phyloP scores from a whole-genome alignment of 768 basidiomycete genomes.

The Leccinum imitatum region DNA sequence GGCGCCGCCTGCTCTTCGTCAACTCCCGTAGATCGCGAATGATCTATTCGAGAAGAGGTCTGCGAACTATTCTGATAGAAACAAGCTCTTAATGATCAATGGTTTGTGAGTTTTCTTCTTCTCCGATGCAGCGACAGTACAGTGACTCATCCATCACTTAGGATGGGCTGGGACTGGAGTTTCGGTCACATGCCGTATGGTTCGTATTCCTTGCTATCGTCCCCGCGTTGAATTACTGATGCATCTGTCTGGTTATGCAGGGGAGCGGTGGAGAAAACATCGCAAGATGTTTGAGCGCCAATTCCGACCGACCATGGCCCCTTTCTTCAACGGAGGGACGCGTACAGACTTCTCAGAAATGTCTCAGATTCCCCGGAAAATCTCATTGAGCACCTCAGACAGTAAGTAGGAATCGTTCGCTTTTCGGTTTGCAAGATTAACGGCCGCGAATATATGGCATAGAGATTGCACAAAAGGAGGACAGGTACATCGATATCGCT shows the following conservation, averaged over 20 bases:
- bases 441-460: slow-evolving; percentile 43
- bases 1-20: slow-evolving; percentile 47
- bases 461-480: slow-evolving; percentile 39
- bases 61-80: slow-evolving; percentile 56
- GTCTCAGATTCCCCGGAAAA: slow-evolving; percentile 44
- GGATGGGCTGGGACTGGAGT: slow-evolving; percentile 49
- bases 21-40: slow-evolving; percentile 45
- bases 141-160: slow-evolving; percentile 26
- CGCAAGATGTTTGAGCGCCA: slow-evolving; percentile 53
- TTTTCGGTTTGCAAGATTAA: background rate
- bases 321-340: slow-evolving; percentile 41
- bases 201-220: slow-evolving; percentile 18
- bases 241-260: slow-evolving; percentile 24
- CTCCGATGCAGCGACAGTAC: background rate
- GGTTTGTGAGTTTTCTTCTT: slow-evolving; percentile 38
- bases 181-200: slow-evolving; percentile 49
- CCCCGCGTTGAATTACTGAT: background rate
- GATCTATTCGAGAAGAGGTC: slow-evolving; percentile 60
- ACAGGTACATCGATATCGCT: slow-evolving; percentile 50
- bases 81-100: slow-evolving; percentile 47
- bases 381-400: slow-evolving; percentile 47
- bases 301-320: slow-evolving; percentile 48
- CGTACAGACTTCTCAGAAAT: slow-evolving; percentile 44
- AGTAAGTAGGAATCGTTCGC: slow-evolving; percentile 34
- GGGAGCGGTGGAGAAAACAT: slow-evolving; percentile 51